Evolutionary conservation across 805 yeast species (phyloP).

Genomic region (Candida xiaguanensis): DNA sequence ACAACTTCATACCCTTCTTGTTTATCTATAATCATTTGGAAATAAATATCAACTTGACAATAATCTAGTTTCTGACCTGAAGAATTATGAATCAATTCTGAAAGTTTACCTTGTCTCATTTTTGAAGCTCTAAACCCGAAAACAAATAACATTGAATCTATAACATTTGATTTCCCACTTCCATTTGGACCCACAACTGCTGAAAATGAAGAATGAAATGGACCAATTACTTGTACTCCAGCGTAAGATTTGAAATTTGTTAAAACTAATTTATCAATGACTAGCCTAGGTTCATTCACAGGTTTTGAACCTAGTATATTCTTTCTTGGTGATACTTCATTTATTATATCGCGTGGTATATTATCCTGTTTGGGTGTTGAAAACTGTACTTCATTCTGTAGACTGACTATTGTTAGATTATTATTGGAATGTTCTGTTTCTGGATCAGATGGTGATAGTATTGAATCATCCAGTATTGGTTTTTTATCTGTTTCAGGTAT

Average conservation of each 20-base stretch:
- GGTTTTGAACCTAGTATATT: not conserved
- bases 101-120: conserved; percentile 93
- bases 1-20: conserved; percentile 24
- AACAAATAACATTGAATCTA: conserved; percentile 92
- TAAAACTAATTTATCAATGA: conserved; percentile 68
- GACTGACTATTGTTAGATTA: conserved; percentile 1
- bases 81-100: conserved; percentile 90
- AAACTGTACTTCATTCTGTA: not conserved
- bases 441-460: conserved; percentile 12
- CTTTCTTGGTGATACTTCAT: conserved; percentile 5
- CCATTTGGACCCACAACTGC: conserved; percentile 99
- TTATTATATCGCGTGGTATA: not conserved
- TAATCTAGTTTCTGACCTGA: conserved; percentile 51
- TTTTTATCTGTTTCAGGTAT: not conserved
- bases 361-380: conserved; percentile 1
- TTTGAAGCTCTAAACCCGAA: conserved; percentile 96
- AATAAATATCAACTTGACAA: conserved; percentile 91
- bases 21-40: conserved; percentile 69
- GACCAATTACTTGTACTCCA: conserved; percentile 89
- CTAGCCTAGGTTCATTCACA: conserved; percentile 55
- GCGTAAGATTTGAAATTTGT: conserved; percentile 94
- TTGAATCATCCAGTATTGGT: conserved; percentile 14
- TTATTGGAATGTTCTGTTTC: conserved; percentile 5
- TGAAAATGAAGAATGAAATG: conserved; percentile 88
- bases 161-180: conserved; percentile 95